Conservation (phyloP, 306 rosid genomes). For the Astragalus membranaceus region DNA sequence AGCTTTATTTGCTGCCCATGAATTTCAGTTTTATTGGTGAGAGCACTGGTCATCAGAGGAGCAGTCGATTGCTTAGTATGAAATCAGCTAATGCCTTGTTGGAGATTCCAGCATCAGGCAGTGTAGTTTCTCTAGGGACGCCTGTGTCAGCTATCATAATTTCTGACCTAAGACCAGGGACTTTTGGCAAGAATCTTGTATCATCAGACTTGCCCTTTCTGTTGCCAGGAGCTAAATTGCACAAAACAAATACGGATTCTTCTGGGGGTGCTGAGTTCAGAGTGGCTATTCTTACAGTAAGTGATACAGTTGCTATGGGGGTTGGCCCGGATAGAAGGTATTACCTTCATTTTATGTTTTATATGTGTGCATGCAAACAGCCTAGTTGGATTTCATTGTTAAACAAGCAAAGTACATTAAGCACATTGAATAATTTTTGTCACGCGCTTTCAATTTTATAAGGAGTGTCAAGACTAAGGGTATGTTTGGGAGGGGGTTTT, state of each 20-base stretch:
- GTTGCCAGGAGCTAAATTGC: constrained; percentile 20
- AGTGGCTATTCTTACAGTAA: constrained; percentile 86
- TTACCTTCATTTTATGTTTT: constrained; percentile 11
- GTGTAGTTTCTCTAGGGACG: constrained; percentile 55
- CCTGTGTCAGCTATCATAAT: constrained; percentile 58
- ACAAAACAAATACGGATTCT: constrained; percentile 28
- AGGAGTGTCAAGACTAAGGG: not conserved
- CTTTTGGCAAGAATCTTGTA: constrained; percentile 10
- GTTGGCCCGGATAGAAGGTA: constrained; percentile 95
- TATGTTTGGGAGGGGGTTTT: too few species aligned
- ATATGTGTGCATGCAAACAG: not conserved
- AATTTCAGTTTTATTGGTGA: constrained; percentile 76
- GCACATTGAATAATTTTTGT: not conserved
- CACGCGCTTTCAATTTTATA: not conserved
- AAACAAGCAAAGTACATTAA: not conserved
- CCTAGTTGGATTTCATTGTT: not conserved
- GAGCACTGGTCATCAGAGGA: constrained; percentile 84
- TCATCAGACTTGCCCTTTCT: constrained; percentile 25
- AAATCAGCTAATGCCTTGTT: constrained; percentile 86
- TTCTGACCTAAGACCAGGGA: constrained; percentile 45
- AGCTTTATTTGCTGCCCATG: not conserved
- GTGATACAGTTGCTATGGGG: constrained; percentile 88
- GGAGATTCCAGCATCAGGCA: constrained; percentile 72
- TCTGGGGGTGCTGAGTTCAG: constrained; percentile 34
- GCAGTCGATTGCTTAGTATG: constrained; percentile 85